Base-by-base conservation (phyloP, 441 rosid species). In the Adansonia gregorii region DNA sequence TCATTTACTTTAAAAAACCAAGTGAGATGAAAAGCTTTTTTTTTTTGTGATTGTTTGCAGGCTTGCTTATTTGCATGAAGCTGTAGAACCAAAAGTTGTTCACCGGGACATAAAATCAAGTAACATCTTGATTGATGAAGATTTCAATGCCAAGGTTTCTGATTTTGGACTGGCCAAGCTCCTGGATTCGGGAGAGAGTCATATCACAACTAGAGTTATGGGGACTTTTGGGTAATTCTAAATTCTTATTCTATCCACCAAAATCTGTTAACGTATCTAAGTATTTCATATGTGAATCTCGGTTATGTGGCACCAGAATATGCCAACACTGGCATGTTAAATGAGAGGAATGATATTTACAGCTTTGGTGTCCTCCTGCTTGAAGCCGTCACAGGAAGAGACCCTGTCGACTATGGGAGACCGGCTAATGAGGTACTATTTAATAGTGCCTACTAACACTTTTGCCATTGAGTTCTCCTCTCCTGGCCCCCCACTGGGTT, bases 231-330 rank as follows among this genome's bases (percentile, higher is more conserved):
- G 97, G 94, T 88, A 88, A 80, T 82, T 43, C 76, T 27, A 19
- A 27, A 10, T 63, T 73, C 65, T 49, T 11, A 11, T 48, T 48
- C 45, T 56, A 46, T 55, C 46, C 3, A 3, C 39, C 43, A 48
- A 41, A 22, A 60, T 51, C 12, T 48, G 48, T 75, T 65, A 49
- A 43, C n/a, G 14, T 51, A 45, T 49, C 3, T 48, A 70, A 72
- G 72, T 67, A 73, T 76, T 39, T 52, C 0, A 35, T 65, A 39
- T 64, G 71, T 67, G 48, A 76, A 66, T 78, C 64, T 69, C 88
- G 94, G 99, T 68, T 96, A 96, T 79, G 98, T 96, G 79, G 98
- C 99, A 68, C 98, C 99, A 0, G 98, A 96, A 84, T 96, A 96
- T 85, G 99, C 99, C 24, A 94, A 96, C 80, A 88, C 95, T 4